phyloP scores from a whole-genome alignment of 2,329 filamentous ascomycete genomes.

The Cryoendolithus antarcticus region DNA sequence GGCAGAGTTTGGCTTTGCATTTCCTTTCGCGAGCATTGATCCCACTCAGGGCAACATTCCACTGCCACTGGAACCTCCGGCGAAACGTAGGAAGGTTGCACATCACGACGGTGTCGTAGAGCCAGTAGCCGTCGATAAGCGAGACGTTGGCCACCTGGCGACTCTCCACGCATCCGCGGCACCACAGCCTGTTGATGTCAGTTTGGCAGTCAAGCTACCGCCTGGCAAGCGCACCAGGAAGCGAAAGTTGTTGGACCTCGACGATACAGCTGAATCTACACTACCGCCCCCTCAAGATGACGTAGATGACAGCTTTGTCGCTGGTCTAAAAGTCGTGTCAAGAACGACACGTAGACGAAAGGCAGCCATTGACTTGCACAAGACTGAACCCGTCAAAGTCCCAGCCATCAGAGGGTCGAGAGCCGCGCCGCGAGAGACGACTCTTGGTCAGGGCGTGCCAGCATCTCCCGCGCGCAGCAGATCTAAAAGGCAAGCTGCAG shows the following conservation, averaged over 20 bases:
- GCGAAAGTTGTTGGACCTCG: neutral
- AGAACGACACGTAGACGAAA: neutral
- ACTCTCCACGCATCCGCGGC: neutral
- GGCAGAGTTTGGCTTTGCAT: slow-evolving; percentile 20
- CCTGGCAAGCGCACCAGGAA: neutral
- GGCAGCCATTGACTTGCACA: neutral
- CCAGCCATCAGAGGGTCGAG: neutral
- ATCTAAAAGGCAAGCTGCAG: slow-evolving; percentile 15
- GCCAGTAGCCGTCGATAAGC: neutral
- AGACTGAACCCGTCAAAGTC: neutral
- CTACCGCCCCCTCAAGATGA: neutral
- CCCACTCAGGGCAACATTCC: slow-evolving; percentile 1
- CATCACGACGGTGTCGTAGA: neutral
- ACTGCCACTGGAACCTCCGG: slow-evolving; percentile 8
- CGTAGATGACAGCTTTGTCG: slow-evolving; percentile 10
- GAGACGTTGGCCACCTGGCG: neutral
- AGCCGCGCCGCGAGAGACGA: neutral
- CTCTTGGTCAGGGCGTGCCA: neutral
- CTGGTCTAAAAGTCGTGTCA: neutral
- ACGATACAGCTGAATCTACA: too few species aligned
- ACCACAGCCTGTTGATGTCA: neutral
- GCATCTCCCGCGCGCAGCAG: slow-evolving; percentile 2
- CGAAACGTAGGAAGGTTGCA: slow-evolving; percentile 12
- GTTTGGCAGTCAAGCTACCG: neutral
- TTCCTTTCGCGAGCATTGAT: slow-evolving; percentile 6